Base-by-base conservation (phyloP, 495 filamentous ascomycete genomes). In the Bacidia rubella region DNA sequence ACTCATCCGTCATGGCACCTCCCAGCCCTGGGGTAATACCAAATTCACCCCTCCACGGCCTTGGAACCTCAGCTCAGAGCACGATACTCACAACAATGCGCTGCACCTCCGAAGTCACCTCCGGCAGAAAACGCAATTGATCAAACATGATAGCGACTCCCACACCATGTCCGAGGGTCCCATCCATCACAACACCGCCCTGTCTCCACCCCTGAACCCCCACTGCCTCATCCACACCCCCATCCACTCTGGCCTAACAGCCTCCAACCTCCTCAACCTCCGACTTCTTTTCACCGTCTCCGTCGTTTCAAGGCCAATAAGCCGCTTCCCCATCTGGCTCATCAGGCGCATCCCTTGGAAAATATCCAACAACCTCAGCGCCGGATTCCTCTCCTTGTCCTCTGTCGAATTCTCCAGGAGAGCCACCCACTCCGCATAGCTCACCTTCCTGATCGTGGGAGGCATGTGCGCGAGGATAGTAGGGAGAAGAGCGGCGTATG, bases 221-320 rank as follows among this genome's bases (percentile, higher is more conserved):
- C 51, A 56, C 23, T 52, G 20, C 23, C 23, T 22, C 2, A 56
- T 48, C 53, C 53, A 55, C 22, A 10, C 39, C 47, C 45, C 23
- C 53, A 55, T 43, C 53, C 53, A 55, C 20, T 55, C 53, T 21
- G 25, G 5, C 32, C 42, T 51, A 11, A 55, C 46, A 12, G 32
- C 3, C 15, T 22, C 35, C 47, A 55, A 17, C 19, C 22, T 9
- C 32, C 19, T 19, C 47, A 55, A 24, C 25, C 10, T 40, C 23
- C 17, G 2, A 27, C 53, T 55, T 47, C 17, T 12, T 26, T 25
- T 45, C 11, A 42, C 19, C 20, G 53, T 51, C n/a, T 24, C 20
- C 20, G n/a, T 17, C 5, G 41, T 44, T 5, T 44, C 41, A n/a
- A 44, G 12, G 9, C 15, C 20, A 44, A 17, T 5, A 5, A 44